Evolutionary conservation across 495 filamentous ascomycete genomes (phyloP), one percentile per base, ranked within the genome.

Genomic region (Lepraria neglecta): DNA sequence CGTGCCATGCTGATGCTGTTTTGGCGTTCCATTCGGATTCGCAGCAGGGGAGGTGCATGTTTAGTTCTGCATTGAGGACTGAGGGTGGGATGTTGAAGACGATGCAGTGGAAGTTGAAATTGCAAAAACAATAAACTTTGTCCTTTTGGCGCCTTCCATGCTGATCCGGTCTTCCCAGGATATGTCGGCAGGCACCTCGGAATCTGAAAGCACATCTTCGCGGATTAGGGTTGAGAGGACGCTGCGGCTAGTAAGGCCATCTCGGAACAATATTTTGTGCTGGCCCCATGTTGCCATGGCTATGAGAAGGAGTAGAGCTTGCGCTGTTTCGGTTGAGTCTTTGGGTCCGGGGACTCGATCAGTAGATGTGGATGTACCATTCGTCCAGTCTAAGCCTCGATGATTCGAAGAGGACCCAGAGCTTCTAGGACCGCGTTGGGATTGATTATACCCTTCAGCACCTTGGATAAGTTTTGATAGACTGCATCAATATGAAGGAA

Each of bases 81-180:
- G 38, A 15, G 30, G 52, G 52, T 21, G 52, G 52, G n/a, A 56
- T 40, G 33, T 56, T 28, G 52, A 56, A 56, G 5, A 38, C 38
- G 38, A 40, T 40, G n/a, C 52, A 42, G 19, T 56, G 52, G 24
- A 42, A 28, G 14, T 56, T 56, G 33, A 56, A 56, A 28, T 38
- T 21, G 52, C 52, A 56, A 15, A 38, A 56, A 42, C 21, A 19
- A 56, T 56, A 31, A 56, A 56, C 19, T 56, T 56, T 14, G 31
- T 56, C 14, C 52, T 42, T 27, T 56, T 56, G 52, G 31, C 38
- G 31, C 31, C 52, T 56, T 56, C 52, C 31, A 38, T 33, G 31
- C 38, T 21, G 3, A 56, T 56, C 52, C 31, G 38, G 12, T 42
- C 21, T 31, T 56, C 52, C 52, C 52, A 56, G 21, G 17, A 38